Percentiles rank a stretch among this genome's conserved stretches.
Conservation (phyloP, 192 early-diverging fungal species). For the Coemansia sp. region DNA sequence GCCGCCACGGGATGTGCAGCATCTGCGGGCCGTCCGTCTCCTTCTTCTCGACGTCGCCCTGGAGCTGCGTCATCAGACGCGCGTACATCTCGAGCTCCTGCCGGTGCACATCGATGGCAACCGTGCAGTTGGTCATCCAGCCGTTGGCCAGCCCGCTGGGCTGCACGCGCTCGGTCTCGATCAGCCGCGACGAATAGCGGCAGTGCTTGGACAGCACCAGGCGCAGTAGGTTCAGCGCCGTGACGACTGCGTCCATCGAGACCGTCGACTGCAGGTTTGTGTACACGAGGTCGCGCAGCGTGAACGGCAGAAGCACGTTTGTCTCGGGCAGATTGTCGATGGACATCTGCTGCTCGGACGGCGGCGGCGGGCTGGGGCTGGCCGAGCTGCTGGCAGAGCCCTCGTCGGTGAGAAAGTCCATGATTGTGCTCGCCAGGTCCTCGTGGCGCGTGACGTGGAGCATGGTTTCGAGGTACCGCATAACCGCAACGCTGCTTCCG, state of each 20-base stretch:
- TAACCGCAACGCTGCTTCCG: constrained; percentile 82
- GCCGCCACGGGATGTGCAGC: constrained; percentile 41
- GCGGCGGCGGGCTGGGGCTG: background rate
- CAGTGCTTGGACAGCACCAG: constrained; percentile 75
- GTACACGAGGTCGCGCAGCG: constrained; percentile 77
- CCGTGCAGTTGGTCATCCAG: constrained; percentile 51
- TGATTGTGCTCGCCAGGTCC: constrained; percentile 67
- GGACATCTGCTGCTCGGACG: background rate
- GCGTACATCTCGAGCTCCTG: constrained; percentile 55
- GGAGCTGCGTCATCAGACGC: constrained; percentile 43
- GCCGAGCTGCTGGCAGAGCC: constrained; percentile 50
- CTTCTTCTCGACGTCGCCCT: constrained; percentile 17
- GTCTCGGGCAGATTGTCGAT: background rate
- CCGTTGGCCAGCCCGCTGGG: constrained; percentile 20
- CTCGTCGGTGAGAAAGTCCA: constrained; percentile 75
- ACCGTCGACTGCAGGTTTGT: constrained; percentile 81
- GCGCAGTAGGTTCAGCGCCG: constrained; percentile 76
- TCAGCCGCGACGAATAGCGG: constrained; percentile 68
- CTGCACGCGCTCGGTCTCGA: constrained; percentile 66
- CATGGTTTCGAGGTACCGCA: constrained; percentile 87
- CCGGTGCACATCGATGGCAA: constrained; percentile 47
- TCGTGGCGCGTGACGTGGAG: constrained; percentile 72
- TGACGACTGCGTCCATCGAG: constrained; percentile 82
- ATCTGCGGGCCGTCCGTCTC: constrained; percentile 19
- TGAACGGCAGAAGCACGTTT: constrained; percentile 55